Evolutionary conservation across 225 moss, liverwort and hornwort genomes (phyloP).

Genomic region (Straminergon stramineum): DNA sequence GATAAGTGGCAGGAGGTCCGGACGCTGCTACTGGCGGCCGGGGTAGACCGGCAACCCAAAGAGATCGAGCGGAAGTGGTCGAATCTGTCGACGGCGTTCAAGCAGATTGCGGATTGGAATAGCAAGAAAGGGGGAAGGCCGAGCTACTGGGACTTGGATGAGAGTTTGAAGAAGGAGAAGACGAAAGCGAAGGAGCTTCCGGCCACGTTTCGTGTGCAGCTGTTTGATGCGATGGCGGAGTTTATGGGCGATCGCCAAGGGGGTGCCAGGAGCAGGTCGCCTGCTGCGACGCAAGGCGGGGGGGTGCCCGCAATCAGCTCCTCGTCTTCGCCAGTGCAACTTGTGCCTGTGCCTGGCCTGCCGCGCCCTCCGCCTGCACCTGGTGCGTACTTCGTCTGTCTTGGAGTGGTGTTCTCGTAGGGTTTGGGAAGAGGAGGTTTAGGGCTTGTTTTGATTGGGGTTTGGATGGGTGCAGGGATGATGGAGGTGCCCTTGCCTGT

Average conservation of each 20-base stretch:
- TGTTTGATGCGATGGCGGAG: conserved; percentile 58
- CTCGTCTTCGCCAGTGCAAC: neutral
- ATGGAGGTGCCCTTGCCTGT: conserved; percentile 39
- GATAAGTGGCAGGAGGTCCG: conserved; percentile 65
- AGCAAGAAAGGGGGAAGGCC: conserved; percentile 41
- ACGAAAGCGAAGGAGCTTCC: conserved; percentile 61
- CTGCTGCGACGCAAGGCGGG: conserved; percentile 4
- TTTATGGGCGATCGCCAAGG: conserved; percentile 54
- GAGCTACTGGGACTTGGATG: conserved; percentile 59
- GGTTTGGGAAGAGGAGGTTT: neutral
- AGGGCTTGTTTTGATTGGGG: neutral
- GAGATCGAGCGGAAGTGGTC: conserved; percentile 68
- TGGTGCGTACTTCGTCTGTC: neutral
- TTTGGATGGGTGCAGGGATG: conserved; percentile 14
- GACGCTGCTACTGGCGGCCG: conserved; percentile 28
- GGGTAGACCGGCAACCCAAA: conserved; percentile 51
- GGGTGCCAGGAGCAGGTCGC: conserved; percentile 30
- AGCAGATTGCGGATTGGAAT: conserved; percentile 68
- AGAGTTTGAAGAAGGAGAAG: conserved; percentile 55
- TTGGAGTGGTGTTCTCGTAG: neutral
- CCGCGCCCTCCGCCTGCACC: conserved; percentile 24
- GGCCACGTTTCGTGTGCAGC: conserved; percentile 50
- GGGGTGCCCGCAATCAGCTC: neutral
- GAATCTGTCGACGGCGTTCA: conserved; percentile 53
- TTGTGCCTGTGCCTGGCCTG: conserved; percentile 18